These are phyloP conservation scores for Cruciata laevipes DNA, from an alignment of 257 asterid species.

Conservation along the genomic window DNA sequence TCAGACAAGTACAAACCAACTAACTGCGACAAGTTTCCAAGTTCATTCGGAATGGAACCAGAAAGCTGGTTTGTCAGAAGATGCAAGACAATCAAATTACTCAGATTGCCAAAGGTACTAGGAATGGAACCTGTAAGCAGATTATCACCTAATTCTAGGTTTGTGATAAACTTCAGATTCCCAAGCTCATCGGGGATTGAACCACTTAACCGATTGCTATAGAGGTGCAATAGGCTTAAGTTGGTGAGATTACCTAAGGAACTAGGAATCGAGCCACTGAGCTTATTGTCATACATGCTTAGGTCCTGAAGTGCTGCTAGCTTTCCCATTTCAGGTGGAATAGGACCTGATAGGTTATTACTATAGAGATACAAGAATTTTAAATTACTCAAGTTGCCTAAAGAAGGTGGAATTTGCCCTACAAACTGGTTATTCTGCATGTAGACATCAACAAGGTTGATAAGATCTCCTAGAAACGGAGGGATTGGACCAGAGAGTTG, in stretches of 20 bases:
- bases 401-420: conserved; percentile 9
- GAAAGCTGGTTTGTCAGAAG: conserved; percentile 16
- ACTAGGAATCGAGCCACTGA: neutral
- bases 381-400: conserved; percentile 13
- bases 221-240: conserved; percentile 5
- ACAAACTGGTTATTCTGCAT: conserved; percentile 8
- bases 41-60: conserved; percentile 20
- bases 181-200: conserved; percentile 22
- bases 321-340: conserved; percentile 16
- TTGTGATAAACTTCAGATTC: conserved; percentile 9
- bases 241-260: neutral
- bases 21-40: conserved; percentile 14
- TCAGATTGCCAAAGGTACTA: conserved; percentile 8
- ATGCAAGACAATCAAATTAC: neutral
- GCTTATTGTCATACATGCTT: conserved; percentile 1
- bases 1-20: conserved; percentile 4
- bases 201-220: conserved; percentile 13
- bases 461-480: conserved; percentile 10
- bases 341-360: conserved; percentile 9
- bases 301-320: neutral
- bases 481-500: conserved; percentile 21
- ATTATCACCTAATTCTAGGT: conserved; percentile 2
- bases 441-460: conserved; percentile 3
- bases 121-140: conserved; percentile 17
- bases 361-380: neutral